These are phyloP conservation scores for Dicorynia guianensis DNA, from an alignment of 306 rosid genomes.

Conservation along the genomic window DNA sequence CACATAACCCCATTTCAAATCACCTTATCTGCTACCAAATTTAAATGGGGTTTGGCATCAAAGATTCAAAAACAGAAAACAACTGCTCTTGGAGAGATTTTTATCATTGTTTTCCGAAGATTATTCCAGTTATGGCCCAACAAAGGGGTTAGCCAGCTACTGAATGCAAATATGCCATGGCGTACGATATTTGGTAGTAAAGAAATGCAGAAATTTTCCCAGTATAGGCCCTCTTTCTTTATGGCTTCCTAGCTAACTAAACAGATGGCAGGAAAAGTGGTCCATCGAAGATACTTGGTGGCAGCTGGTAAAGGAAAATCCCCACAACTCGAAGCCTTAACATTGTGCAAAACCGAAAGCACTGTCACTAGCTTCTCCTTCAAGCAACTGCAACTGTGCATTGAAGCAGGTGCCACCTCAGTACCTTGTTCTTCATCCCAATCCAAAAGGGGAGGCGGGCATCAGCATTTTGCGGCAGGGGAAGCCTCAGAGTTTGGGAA, in stretches of 20 bases:
- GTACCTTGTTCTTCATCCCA: background rate
- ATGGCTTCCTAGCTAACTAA: conserved; percentile 34
- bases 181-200: conserved; percentile 5
- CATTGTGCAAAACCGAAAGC: background rate
- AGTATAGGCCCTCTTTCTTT: background rate
- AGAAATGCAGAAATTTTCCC: conserved; percentile 20
- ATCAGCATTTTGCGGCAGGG: conserved; percentile 8
- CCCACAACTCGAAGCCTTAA: no score
- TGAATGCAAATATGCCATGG: conserved; percentile 2
- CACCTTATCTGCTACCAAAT: conserved; percentile 10
- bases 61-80: background rate
- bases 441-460: no score
- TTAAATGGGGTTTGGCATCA: background rate
- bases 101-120: background rate
- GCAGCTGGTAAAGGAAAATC: conserved; percentile 28
- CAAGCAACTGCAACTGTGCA: conserved; percentile 13
- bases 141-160: conserved; percentile 23
- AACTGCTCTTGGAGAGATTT: background rate
- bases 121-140: conserved; percentile 12
- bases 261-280: conserved; percentile 38
- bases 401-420: conserved; percentile 12
- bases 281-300: conserved; percentile 25
- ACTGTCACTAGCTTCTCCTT: background rate
- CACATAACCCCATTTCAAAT: background rate
- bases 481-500: conserved; percentile 9